Conservation (phyloP, 2,329 filamentous ascomycete genomes). For the Scopulariopsis brevicaulis region DNA sequence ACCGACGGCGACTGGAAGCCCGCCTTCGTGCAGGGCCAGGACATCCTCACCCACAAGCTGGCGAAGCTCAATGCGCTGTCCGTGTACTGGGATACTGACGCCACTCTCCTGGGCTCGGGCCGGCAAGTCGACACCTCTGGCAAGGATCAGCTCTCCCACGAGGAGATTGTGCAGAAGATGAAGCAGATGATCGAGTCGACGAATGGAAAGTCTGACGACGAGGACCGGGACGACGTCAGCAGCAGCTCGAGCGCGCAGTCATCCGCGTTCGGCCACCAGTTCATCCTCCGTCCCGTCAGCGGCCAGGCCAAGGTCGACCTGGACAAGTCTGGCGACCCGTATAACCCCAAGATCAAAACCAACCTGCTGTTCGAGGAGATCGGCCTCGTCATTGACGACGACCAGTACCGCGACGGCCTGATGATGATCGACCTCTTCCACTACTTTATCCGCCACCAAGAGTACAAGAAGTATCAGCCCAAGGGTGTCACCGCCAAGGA, state of each 20-base stretch:
- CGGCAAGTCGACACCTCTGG: constrained; percentile 51
- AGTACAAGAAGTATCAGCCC: constrained; percentile 88
- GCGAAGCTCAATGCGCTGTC: constrained; percentile 82
- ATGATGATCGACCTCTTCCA: constrained; percentile 99
- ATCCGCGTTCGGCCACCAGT: constrained; percentile 55
- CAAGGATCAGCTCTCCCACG: constrained; percentile 54
- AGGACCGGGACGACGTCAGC: constrained; percentile 13
- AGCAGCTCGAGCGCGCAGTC: constrained; percentile 4
- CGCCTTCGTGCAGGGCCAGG: constrained; percentile 85
- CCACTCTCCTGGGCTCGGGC: constrained; percentile 70
- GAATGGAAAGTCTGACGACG: constrained; percentile 49
- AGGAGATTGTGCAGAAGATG: constrained; percentile 67
- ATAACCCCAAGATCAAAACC: constrained; percentile 78
- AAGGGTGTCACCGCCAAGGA: constrained; percentile 73
- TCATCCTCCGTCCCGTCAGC: constrained; percentile 90
- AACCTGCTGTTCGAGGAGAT: constrained; percentile 93
- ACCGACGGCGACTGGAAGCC: constrained; percentile 93
- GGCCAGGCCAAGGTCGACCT: constrained; percentile 91
- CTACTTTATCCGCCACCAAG: constrained; percentile 94
- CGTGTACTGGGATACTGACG: constrained; percentile 97
- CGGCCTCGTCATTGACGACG: constrained; percentile 91
- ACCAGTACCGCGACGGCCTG: constrained; percentile 91
- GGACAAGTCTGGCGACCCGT: constrained; percentile 77
- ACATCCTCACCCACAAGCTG: constrained; percentile 79
- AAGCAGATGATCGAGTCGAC: constrained; percentile 53